phyloP scores from a whole-genome alignment of 2,329 filamentous ascomycete species.

The Lizonia empirigonia region DNA sequence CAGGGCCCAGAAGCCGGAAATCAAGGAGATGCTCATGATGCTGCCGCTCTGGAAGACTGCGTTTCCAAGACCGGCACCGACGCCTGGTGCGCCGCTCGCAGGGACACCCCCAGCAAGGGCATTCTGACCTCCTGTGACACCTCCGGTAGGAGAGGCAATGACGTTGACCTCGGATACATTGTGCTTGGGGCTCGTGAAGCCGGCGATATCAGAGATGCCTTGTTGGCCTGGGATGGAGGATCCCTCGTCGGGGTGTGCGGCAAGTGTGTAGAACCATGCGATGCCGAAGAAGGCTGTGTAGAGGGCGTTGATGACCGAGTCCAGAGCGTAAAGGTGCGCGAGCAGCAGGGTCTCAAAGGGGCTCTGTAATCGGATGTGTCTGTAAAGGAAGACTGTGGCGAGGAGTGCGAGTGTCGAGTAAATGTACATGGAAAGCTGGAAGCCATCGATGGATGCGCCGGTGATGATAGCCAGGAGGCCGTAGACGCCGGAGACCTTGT shows the following conservation, averaged over 20 bases:
- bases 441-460: constrained; percentile 78
- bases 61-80: constrained; percentile 61
- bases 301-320: constrained; percentile 78
- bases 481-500: constrained; percentile 90
- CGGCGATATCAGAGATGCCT: constrained; percentile 67
- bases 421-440: constrained; percentile 90
- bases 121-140: constrained; percentile 57
- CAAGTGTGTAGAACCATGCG: constrained; percentile 83
- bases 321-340: constrained; percentile 83
- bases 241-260: constrained; percentile 56
- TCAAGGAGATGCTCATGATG: constrained; percentile 77
- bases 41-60: constrained; percentile 69
- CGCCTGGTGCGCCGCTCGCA: constrained; percentile 40
- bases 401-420: constrained; percentile 78
- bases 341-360: constrained; percentile 81
- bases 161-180: constrained; percentile 65
- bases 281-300: constrained; percentile 84
- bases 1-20: constrained; percentile 73
- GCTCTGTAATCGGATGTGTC: constrained; percentile 77
- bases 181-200: constrained; percentile 67
- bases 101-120: constrained; percentile 53
- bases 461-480: constrained; percentile 88
- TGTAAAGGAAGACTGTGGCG: constrained; percentile 71
- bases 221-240: constrained; percentile 49
- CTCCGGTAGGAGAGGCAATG: constrained; percentile 55